Evolutionary conservation across 192 early-diverging fungal species (phyloP).

Genomic region (Radiomyces spectabilis): DNA sequence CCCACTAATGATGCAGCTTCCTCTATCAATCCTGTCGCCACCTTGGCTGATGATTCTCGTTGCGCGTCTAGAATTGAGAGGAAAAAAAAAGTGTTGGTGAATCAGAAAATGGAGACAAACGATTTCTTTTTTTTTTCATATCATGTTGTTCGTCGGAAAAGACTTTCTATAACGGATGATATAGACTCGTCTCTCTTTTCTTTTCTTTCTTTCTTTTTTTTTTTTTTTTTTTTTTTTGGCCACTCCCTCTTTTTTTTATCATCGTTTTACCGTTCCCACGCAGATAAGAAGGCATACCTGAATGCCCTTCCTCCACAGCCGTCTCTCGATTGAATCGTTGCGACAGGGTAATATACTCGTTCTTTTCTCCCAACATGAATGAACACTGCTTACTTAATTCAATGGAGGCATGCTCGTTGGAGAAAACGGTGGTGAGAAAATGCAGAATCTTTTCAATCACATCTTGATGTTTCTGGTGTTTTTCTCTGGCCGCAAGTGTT

Average conservation of each 20-base stretch:
- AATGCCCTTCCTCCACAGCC: no score
- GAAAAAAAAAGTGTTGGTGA: not conserved
- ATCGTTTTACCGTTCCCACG: not conserved
- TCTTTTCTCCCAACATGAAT: not conserved
- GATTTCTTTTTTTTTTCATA: no score
- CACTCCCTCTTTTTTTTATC: not conserved
- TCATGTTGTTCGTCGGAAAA: no score
- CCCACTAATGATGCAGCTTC: not conserved
- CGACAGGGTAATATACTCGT: not conserved
- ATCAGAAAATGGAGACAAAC: not conserved
- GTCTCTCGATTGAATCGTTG: no score
- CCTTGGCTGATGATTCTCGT: not conserved
- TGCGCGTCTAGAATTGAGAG: not conserved
- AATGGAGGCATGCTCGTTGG: slow-evolving; percentile 32
- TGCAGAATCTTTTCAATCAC: slow-evolving; percentile 89
- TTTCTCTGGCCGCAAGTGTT: slow-evolving; percentile 57
- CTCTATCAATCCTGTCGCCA: not conserved
- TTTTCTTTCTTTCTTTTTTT: no score
- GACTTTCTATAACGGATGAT: no score
- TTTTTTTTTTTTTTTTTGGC: no score
- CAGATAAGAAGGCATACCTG: not conserved
- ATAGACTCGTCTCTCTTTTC: no score
- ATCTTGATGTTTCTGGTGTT: slow-evolving; percentile 78
- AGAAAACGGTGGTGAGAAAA: slow-evolving; percentile 85
- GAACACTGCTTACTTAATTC: slow-evolving; percentile 7